Evolutionary conservation across 257 asterid genomes (phyloP), one percentile per base, ranked within the genome.

Genomic region (Salvia hispanica): DNA sequence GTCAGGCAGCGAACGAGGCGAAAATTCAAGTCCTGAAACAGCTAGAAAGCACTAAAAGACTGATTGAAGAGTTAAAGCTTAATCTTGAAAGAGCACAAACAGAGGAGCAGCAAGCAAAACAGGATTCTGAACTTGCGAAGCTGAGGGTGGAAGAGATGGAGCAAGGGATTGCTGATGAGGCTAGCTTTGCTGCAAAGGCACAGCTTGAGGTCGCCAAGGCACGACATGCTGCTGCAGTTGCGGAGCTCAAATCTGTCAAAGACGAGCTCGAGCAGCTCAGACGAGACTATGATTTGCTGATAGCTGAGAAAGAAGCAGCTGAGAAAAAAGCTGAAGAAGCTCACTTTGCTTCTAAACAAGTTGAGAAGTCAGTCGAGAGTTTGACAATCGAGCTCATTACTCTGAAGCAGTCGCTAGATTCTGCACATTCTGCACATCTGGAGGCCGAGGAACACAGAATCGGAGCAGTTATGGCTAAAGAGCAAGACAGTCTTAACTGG

Each of bases 161-260:
- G 77, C 91, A 87, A 60, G 98, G 97, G 46, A 91, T 95, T 9
- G 89, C 96, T 0, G 89, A 86, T n/a, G 98, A 85, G 47, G 77
- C 90, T n/a, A 91, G 98, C 80, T 71, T 87, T 52, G 96, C 99
- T 3, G 93, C 96, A 75, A 91, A 83, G 86, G 98, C 91, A 4
- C 98, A 95, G 86, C 91, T 95, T 9, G 98, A 95, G 90, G 98
- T 95, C 0, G 96, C 98, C 59, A 73, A 67, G 58, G 95, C 99
- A 1, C 67, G 96, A 70, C 91, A 89, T 51, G 82, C 85, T 0
- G 88, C 98, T 18, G 98, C 98, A 4, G 82, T 84, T 12, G 50
- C 89, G 1, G 96, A 95, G 79, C 90, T 91, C 47, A 74, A 82
- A 76, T 70, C 80, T 9, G 92, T 89, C 11, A 77, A 74, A 15